A percentile compares a stretch with the other conserved stretches of the same genome.
Conservation (phyloP, 345 rosid genomes). For the Reutealis trisperma region DNA sequence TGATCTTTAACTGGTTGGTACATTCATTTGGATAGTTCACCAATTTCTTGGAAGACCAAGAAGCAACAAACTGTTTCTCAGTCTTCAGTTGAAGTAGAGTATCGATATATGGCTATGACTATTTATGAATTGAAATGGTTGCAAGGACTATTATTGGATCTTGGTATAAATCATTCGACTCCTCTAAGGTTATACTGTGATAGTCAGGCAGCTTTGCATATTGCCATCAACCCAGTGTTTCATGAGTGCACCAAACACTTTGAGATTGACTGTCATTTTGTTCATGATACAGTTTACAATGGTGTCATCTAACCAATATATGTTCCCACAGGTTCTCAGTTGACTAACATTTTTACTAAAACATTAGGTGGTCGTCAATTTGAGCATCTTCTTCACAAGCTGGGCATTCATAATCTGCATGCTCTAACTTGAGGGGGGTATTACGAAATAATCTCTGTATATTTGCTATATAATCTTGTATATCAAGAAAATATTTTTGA, state of each 20-base stretch:
- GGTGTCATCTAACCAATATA: no score
- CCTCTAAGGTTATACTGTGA: not conserved
- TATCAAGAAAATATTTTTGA: no score
- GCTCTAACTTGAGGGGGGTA: constrained; percentile 7
- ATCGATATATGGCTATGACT: not conserved
- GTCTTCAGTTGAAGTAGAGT: not conserved
- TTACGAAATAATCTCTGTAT: no score
- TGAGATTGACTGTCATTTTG: not conserved
- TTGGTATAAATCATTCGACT: not conserved
- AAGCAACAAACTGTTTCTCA: not conserved
- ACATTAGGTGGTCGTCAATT: not conserved
- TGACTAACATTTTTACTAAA: not conserved
- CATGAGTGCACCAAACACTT: no score
- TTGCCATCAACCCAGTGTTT: not conserved
- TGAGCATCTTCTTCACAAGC: not conserved
- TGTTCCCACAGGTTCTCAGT: not conserved
- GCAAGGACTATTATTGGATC: not conserved
- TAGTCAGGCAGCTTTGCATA: not conserved
- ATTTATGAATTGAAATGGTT: constrained; percentile 1
- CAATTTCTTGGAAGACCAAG: not conserved
- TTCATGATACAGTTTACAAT: not conserved
- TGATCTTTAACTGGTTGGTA: not conserved
- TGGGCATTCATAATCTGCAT: not conserved
- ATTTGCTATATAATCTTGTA: no score
- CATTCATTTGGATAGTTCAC: not conserved